Base-by-base conservation (phyloP, 2,329 filamentous ascomycete species). In the Podosphaera fusca region DNA sequence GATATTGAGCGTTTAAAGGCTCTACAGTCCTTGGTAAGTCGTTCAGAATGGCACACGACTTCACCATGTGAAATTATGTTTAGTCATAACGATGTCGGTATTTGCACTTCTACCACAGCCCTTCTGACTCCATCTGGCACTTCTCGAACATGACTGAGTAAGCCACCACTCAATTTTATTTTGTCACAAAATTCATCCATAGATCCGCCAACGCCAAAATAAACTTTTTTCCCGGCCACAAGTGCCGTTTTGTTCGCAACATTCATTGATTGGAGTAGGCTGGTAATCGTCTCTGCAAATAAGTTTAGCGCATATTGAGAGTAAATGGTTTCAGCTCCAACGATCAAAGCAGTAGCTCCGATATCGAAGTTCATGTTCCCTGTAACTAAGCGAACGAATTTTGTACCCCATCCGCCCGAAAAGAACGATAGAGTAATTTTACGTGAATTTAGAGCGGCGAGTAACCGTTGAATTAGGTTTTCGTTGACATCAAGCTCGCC, bases 301-400 rank as follows among this genome's bases (percentile, higher is more conserved):
- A 79, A 75, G 40, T 72, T 71, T 30, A 88, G 74, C 0, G 84
- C 82, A 58, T 81, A 80, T 0, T 84, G 85, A 2, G 82, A 87
- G 69, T 92, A 92, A 50, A 92, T 90, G 0, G 86, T 92, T 69
- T 92, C 86, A 0, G 85, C 84, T 0, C 82, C 86, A 1, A 92
- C 70, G 4, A 89, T 70, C 2, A 85, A 69, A 6, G 64, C 58
- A 1, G 68, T 62, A 0, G 64, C 62, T 42, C 10, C 38, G 0
- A 72, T 70, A 30, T 56, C 55, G 21, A 53, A 46, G n/a, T 55
- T 29, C 58, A 63, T 57, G 33, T 53, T 59, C 36, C 61, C 54
- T 30, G 51, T 51, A 6, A 88, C 68, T 0, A 87, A 69, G 1
- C 74, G 67, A 3, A 85, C 73, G 58, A 90, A 81, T 53, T 74